phyloP scores from a whole-genome alignment of 192 early-diverging fungal species.

The Gigaspora rosea region DNA sequence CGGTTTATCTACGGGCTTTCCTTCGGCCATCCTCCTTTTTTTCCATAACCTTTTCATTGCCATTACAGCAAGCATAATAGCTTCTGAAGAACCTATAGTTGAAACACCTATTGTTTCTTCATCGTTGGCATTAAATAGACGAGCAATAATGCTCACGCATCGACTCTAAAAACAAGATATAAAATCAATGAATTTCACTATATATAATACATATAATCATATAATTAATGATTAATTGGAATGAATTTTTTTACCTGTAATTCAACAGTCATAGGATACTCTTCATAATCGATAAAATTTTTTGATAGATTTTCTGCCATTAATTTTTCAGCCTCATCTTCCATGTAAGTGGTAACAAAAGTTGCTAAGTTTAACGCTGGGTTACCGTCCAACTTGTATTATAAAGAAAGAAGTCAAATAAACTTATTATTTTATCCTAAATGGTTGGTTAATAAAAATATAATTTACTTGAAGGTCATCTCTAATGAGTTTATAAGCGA shows the following conservation, averaged over 20 bases:
- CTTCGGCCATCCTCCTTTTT: constrained; percentile 53
- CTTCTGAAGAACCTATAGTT: constrained; percentile 80
- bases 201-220: constrained; percentile 5
- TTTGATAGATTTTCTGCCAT: constrained; percentile 76
- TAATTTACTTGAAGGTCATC: background rate
- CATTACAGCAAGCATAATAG: constrained; percentile 72
- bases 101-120: constrained; percentile 64
- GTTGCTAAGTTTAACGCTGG: constrained; percentile 76
- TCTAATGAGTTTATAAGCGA: constrained; percentile 20
- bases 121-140: constrained; percentile 43
- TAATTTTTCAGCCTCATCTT: constrained; percentile 77
- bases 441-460: too few relatives aligned
- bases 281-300: constrained; percentile 64
- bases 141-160: constrained; percentile 49
- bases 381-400: constrained; percentile 68
- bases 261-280: constrained; percentile 48
- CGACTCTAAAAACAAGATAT: constrained; percentile 33
- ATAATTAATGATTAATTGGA: background rate
- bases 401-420: background rate
- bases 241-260: constrained; percentile 36
- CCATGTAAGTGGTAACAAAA: constrained; percentile 81
- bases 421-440: too few relatives aligned
- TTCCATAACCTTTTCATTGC: constrained; percentile 84
- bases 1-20: constrained; percentile 67
- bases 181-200: too few relatives aligned